Base-by-base conservation (phyloP, 1,284 basidiomycete genomes). In the Sanghuangporus sanghuang region DNA sequence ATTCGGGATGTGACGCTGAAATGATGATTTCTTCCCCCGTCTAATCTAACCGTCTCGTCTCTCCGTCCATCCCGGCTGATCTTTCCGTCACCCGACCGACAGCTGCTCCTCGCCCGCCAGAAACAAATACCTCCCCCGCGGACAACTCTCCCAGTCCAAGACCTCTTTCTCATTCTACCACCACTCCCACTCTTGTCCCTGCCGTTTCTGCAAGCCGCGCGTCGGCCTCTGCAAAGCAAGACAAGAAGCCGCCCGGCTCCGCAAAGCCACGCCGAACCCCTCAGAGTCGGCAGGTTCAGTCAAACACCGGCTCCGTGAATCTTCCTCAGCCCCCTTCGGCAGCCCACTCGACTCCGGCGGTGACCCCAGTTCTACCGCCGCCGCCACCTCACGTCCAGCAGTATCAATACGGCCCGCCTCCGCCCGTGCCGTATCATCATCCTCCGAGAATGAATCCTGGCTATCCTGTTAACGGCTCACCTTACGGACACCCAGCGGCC, bases 61-160 rank as follows among this genome's bases (percentile, higher is more conserved):
- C 40, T 46, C 14, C n/a, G 40, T 52, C 14, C 21, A 23, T 53
- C 32, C 58, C 49, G 35, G 44, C 36, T 39, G 49, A 52, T 60
- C 48, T 53, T 49, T 44, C 23, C 56, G 42, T 63, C 46, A 32
- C 50, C 46, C 46, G n/a, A n/a, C 49, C 57, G 39, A 46, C 57
- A 50, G 40, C 50, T 27, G 95, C 21, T 52, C n/a, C 42, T 96
- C 98, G 73, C 89, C 93, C 6, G 88, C 90, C 21, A 53, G 52
- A 42, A 57, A 53, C 61, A 14, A 7, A 18, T 2, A 46, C 16
- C 16, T 39, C 61, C 18, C 27, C 61, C 38, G 35, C 61, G 46
- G 18, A 32, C 48, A 8, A 4, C 32, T 21, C 61, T 42, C 46
- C 61, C 38, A 57, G 44, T 46, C 23, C 42, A 14, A 18, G 14